A percentile compares a stretch with the other conserved stretches of the same genome.
phyloP scores from a whole-genome alignment of 805 yeast genomes.

The Saturnispora kantuleensis region DNA sequence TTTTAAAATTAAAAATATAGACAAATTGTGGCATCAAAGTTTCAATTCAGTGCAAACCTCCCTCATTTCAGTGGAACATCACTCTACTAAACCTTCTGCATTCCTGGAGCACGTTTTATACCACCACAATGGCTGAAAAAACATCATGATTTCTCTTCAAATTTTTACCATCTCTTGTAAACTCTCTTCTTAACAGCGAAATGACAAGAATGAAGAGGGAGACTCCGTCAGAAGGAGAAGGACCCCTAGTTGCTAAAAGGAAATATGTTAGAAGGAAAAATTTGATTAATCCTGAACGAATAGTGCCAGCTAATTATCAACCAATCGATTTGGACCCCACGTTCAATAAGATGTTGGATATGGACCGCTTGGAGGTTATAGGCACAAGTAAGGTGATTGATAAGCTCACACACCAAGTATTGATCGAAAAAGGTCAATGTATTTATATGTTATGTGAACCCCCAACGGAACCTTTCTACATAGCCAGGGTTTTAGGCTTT shows the following conservation, averaged over 20 bases:
- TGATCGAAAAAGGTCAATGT: conserved; percentile 46
- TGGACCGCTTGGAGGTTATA: conserved; percentile 11
- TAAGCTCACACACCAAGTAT: conserved; percentile 15
- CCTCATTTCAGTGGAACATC: too few relatives aligned
- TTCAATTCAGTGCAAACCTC: too few relatives aligned
- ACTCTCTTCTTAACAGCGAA: not conserved
- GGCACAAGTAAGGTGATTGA: conserved; percentile 27
- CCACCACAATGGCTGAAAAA: not conserved
- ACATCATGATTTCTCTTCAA: not conserved
- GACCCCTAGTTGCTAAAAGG: not conserved
- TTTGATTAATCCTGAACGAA: conserved; percentile 16
- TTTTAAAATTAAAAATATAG: too few relatives aligned
- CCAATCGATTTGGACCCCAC: conserved; percentile 31
- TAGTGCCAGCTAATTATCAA: conserved; percentile 42
- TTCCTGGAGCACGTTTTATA: too few relatives aligned
- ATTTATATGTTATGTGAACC: conserved; percentile 86
- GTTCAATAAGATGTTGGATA: conserved; percentile 35
- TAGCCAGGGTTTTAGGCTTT: conserved; percentile 78
- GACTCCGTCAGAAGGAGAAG: not conserved
- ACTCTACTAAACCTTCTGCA: too few relatives aligned
- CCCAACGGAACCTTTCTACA: conserved; percentile 87
- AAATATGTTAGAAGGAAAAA: conserved; percentile 2
- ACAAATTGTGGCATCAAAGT: too few relatives aligned
- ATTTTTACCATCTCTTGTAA: not conserved
- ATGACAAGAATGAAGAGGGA: conserved; percentile 5